Evolutionary conservation across 1,139 yeast species (phyloP).

Genomic region (Pichia sp.): DNA sequence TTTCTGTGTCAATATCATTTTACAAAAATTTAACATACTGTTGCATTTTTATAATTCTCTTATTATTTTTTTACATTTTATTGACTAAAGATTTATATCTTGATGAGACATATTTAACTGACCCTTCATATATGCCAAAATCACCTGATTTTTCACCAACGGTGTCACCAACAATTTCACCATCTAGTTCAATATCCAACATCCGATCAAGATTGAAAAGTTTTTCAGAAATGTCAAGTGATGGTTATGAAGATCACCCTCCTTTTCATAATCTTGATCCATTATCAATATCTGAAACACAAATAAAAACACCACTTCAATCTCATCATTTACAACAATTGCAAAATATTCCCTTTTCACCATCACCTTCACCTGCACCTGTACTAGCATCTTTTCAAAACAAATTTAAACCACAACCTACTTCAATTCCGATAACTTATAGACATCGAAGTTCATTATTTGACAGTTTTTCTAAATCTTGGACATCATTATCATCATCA

Average conservation of each 20-base stretch:
- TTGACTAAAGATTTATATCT: slow-evolving; percentile 50
- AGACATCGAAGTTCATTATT: slow-evolving; percentile 3
- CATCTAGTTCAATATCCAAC: too few relatives aligned
- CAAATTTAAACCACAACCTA: too few relatives aligned
- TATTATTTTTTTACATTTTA: slow-evolving; percentile 52
- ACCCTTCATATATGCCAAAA: slow-evolving; percentile 1
- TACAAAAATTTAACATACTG: slow-evolving; percentile 52
- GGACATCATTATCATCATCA: not conserved
- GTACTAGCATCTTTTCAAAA: too few relatives aligned
- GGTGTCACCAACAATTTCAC: slow-evolving; percentile 8
- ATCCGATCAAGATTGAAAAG: not conserved
- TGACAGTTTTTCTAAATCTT: slow-evolving; percentile 2
- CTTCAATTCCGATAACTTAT: not conserved
- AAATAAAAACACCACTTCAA: too few relatives aligned
- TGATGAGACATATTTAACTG: slow-evolving; percentile 24
- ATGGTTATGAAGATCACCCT: not conserved
- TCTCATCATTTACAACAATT: not conserved
- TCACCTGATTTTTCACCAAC: slow-evolving; percentile 7
- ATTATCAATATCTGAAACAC: too few relatives aligned
- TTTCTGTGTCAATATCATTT: slow-evolving; percentile 35
- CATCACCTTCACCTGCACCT: too few relatives aligned
- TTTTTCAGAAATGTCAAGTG: not conserved
- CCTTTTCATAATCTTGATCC: too few relatives aligned
- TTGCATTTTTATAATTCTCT: slow-evolving; percentile 47
- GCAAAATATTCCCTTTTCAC: too few relatives aligned